These are phyloP conservation scores for Dipteronia sinensis DNA, from an alignment of 345 rosid species.

Conservation along the genomic window DNA sequence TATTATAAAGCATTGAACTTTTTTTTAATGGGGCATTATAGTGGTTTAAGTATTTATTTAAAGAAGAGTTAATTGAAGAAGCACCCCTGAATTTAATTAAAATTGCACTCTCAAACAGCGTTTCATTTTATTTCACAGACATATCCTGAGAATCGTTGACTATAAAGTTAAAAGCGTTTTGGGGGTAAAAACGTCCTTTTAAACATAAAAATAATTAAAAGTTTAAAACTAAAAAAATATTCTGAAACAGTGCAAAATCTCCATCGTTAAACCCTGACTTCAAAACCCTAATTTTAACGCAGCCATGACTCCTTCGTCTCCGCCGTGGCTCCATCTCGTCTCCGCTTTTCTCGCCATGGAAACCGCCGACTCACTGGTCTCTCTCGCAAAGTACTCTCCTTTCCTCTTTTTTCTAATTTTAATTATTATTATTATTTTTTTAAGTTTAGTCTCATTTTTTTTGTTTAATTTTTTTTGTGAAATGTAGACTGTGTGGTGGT, in stretches of 20 bases:
- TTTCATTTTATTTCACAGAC: too few relatives aligned
- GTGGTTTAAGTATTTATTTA: too few relatives aligned
- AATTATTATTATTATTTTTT: background rate
- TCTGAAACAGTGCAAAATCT: background rate
- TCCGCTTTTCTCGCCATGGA: conserved; percentile 86
- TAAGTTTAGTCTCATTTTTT: background rate
- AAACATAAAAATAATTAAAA: too few relatives aligned
- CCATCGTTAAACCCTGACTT: background rate
- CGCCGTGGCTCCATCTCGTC: conserved; percentile 48
- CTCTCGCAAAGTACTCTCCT: conserved; percentile 52
- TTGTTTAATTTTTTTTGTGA: background rate
- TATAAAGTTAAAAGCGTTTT: too few relatives aligned
- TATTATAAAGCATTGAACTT: too few relatives aligned
- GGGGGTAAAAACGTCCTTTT: too few relatives aligned
- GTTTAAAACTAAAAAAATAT: too few relatives aligned
- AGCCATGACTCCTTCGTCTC: conserved; percentile 36
- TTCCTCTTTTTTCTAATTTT: background rate
- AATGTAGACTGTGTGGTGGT: conserved; percentile 55
- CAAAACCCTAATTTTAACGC: conserved; percentile 1
- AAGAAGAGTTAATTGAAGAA: too few relatives aligned
- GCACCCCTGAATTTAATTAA: too few relatives aligned
- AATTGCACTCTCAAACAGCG: too few relatives aligned
- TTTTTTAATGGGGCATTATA: too few relatives aligned
- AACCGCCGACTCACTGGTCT: conserved; percentile 48
- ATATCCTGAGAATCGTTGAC: too few relatives aligned